Base-by-base conservation (phyloP, 441 rosid species). In the Gossypium aridum region DNA sequence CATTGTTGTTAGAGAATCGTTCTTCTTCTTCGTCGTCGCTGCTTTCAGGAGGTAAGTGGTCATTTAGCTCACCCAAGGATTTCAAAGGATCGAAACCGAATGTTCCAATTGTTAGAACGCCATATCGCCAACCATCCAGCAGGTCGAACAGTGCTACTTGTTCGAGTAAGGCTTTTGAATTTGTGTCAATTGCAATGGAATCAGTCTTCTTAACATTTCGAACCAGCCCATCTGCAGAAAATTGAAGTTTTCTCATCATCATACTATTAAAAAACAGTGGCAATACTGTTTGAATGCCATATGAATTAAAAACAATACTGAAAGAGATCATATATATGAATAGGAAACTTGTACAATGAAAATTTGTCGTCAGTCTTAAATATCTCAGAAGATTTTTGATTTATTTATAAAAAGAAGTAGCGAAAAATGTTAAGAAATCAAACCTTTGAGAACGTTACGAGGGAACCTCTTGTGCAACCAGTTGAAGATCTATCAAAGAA, bases 21-120 rank as follows among this genome's bases (percentile, higher is more conserved):
- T 71, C 75, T 54, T 78, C 87, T 20, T 74, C 87, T 39, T 75
- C 79, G 49, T 75, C 82, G 0, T 64, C 82, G 16, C 6, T 78
- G 16, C 76, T 78, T 75, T 76, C 83, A 20, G 74, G 31, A 68
- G 77, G 22, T 55, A 73, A 71, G 65, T 84, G 75, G 12, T 85
- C 84, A 28, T 78, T 76, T 8, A 77, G 80, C 70, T 89, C 85
- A 57, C 57, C 19, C 17, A 77, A 80, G 16, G 87, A 83, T 76
- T 83, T 85, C 54, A 89, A 74, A 37, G 88, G 83, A 74, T 91
- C 97, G 31, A 91, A 85, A 49, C 98, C 98, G 14, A 94, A 89
- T 12, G 97, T 94, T 22, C 96, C 97, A 55, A 94, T 92, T 56
- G 91, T 89, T 64, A 94, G 85, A 80, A 94, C 87, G 74, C 96